Evolutionary conservation across 495 filamentous ascomycete species (phyloP).

Genomic region (Xylaria cubensis): DNA sequence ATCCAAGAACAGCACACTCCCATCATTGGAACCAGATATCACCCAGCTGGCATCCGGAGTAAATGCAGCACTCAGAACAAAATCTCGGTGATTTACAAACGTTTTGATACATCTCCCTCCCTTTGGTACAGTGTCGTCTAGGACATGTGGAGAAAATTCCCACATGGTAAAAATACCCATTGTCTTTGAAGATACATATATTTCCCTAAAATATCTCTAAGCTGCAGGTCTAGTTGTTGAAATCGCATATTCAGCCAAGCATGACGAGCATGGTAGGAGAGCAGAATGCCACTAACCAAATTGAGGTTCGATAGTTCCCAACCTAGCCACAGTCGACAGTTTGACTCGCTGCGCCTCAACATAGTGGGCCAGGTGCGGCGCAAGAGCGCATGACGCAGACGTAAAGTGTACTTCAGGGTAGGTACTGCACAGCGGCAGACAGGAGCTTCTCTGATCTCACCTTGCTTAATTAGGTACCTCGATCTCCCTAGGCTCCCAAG

Average conservation of each 20-base stretch:
- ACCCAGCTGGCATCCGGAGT: slow-evolving; percentile 90
- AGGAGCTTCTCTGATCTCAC: slow-evolving; percentile 14
- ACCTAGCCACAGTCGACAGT: background rate
- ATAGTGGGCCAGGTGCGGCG: slow-evolving; percentile 2
- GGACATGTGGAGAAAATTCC: slow-evolving; percentile 55
- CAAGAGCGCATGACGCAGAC: slow-evolving; percentile 18
- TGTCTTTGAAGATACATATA: background rate
- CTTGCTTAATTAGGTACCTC: slow-evolving; percentile 25
- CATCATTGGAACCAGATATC: slow-evolving; percentile 87
- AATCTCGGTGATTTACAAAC: slow-evolving; percentile 92
- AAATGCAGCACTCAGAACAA: slow-evolving; percentile 85
- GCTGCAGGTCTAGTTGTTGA: background rate
- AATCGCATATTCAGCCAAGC: background rate
- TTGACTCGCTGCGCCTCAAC: background rate
- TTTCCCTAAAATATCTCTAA: background rate
- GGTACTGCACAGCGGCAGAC: background rate
- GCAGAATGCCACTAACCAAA: background rate
- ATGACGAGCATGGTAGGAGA: no score
- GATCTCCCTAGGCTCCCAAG: slow-evolving; percentile 18
- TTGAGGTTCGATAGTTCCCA: no score
- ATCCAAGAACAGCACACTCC: slow-evolving; percentile 94
- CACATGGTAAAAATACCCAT: slow-evolving; percentile 6
- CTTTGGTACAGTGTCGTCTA: slow-evolving; percentile 66
- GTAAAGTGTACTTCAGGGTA: background rate
- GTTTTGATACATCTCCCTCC: slow-evolving; percentile 84